Evolutionary conservation across 2,329 filamentous ascomycete species (phyloP).

Genomic region (Triangularia verruculosa): DNA sequence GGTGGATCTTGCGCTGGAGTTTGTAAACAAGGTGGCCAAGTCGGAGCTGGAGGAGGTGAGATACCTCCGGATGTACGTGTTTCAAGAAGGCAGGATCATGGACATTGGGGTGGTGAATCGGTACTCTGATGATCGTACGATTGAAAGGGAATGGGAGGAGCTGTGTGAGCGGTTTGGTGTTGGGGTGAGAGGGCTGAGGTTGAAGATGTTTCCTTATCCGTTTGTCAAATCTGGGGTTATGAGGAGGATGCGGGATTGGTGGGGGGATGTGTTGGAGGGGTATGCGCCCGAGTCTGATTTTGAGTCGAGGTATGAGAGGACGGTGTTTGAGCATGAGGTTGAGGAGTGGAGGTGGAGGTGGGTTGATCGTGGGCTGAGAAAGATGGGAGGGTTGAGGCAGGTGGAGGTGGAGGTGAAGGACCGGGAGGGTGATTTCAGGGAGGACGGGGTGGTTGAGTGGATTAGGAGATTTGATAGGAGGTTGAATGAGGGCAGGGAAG

Average conservation of each 20-base stretch:
- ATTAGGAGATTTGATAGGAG: constrained; percentile 33
- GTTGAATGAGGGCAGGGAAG: constrained; percentile 26
- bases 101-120: constrained; percentile 8
- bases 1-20: constrained; percentile 39
- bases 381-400: constrained; percentile 33
- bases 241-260: constrained; percentile 14
- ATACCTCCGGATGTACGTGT: constrained; percentile 41
- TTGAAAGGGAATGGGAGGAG: constrained; percentile 34
- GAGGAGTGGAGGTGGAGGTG: constrained; percentile 19
- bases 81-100: constrained; percentile 36
- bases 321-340: no score
- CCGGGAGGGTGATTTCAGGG: constrained; percentile 27
- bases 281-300: no score
- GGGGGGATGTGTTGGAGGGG: constrained; percentile 11
- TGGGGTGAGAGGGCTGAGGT: constrained; percentile 39
- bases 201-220: constrained; percentile 33
- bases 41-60: constrained; percentile 41
- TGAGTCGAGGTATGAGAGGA: no score
- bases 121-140: no score
- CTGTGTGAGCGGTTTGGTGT: constrained; percentile 36
- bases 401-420: constrained; percentile 41
- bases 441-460: constrained; percentile 36
- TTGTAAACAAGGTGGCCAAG: constrained; percentile 25
- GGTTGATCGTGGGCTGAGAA: constrained; percentile 35
- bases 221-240: constrained; percentile 25